Base-by-base conservation (phyloP, 2,329 filamentous ascomycete species). In the Drechmeria coniospora region DNA sequence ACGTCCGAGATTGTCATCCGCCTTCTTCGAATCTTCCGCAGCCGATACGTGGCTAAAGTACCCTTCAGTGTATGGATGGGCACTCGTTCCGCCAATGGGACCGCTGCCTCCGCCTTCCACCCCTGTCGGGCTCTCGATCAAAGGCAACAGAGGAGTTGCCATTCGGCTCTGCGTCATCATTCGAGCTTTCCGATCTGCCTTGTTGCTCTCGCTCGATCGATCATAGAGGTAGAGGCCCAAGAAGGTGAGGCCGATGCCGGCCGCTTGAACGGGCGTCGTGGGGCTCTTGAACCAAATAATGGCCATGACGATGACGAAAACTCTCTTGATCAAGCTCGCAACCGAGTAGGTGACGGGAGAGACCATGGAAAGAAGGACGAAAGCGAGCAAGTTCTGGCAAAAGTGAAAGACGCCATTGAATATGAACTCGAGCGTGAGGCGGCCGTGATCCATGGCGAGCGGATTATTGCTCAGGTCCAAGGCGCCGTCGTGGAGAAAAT, bases 391-490 rank as follows among this genome's bases (percentile, higher is more conserved):
- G 47, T 92, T 94, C 47, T 98, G 90, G 11, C 74, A 81, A 51
- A 95, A 98, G 54, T 98, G 90, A 48, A 92, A 94, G 4, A 83
- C 77, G 30, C 90, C 90, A 51, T 98, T 98, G 65, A 98, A 95
- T 28, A 95, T 51, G 49, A 92, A 95, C 47, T 98, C 90, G n/a
- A 92, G 45, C 1, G 65, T 59, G 24, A 79, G 51, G 3, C 81
- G 72, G 15, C 78, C 82, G 33, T 86, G 77, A 37, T 81, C 78
- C 42, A 80, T 76, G 9, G 78, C 72, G 16, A 86, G 65, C 19
- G 76, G 73, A 15, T 55, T 56, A 23, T 59, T 49, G 26, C 51
- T 60, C 23, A 76, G 49, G 37, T 74, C 68, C 29, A 95, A 65
- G 2, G 74, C 67, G n/a, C 83, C 84, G 43, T 93, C 82, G 28